These are phyloP conservation scores for Ambrosiella cleistominuta DNA, from an alignment of 2,329 filamentous ascomycete genomes.

Conservation along the genomic window DNA sequence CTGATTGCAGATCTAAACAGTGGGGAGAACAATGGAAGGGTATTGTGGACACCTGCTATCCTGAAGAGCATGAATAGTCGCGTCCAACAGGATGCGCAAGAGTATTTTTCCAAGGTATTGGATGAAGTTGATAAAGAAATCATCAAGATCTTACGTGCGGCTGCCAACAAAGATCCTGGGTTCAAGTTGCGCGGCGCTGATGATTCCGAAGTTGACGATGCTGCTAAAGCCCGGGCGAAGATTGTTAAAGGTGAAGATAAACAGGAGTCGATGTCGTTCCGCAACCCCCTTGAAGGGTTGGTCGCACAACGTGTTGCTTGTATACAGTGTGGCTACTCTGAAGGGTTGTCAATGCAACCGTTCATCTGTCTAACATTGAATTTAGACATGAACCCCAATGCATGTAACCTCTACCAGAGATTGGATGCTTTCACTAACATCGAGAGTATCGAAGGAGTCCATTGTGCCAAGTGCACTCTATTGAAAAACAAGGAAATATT, in stretches of 20 bases:
- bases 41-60: constrained; percentile 63
- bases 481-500: constrained; percentile 36
- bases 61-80: constrained; percentile 88
- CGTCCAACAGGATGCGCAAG: constrained; percentile 94
- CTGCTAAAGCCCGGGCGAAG: constrained; percentile 21
- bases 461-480: constrained; percentile 82
- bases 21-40: constrained; percentile 50
- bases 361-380: constrained; percentile 89
- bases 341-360: constrained; percentile 74
- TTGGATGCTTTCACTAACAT: constrained; percentile 71
- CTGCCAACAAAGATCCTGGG: background rate
- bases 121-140: constrained; percentile 72
- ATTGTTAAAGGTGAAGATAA: constrained; percentile 22
- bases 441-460: constrained; percentile 73
- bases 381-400: constrained; percentile 42
- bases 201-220: constrained; percentile 25
- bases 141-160: constrained; percentile 24
- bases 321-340: constrained; percentile 66
- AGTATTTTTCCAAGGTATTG: constrained; percentile 83
- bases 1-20: constrained; percentile 56
- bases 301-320: constrained; percentile 81
- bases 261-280: constrained; percentile 24
- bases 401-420: constrained; percentile 59
- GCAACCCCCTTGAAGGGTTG: constrained; percentile 74
- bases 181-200: constrained; percentile 18